These are phyloP conservation scores for Tagetes erecta DNA, from an alignment of 129 eudicot genomes.

Conservation along the genomic window DNA sequence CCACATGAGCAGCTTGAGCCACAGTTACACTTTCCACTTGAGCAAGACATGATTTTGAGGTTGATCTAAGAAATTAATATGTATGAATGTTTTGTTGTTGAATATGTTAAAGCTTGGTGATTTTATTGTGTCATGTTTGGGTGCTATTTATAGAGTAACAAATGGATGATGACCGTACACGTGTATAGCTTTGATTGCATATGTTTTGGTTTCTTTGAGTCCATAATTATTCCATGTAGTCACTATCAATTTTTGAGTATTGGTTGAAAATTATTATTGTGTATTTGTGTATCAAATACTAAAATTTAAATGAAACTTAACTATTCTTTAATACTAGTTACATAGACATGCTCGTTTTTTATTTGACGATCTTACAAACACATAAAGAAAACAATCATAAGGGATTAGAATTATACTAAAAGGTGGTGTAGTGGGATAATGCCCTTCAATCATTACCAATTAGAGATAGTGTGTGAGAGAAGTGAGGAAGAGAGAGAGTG, in stretches of 20 bases:
- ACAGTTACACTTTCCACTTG: constrained; percentile 66
- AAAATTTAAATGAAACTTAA: no score
- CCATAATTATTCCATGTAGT: constrained; percentile 26
- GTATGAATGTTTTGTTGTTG: not conserved
- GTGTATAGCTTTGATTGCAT: constrained; percentile 33
- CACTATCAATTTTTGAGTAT: constrained; percentile 7
- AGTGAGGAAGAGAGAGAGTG: no score
- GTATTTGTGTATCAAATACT: no score
- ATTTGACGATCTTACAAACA: no score
- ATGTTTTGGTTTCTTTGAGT: not conserved
- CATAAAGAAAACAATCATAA: no score
- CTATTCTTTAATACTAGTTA: no score
- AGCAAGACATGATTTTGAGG: constrained; percentile 49
- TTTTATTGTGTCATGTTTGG: constrained; percentile 23
- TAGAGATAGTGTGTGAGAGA: no score
- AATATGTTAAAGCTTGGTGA: constrained; percentile 28
- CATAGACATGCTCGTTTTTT: no score
- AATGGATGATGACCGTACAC: constrained; percentile 34
- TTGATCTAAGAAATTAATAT: constrained; percentile 6
- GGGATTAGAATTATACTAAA: no score
- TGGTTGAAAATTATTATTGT: not conserved
- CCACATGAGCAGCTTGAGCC: constrained; percentile 88
- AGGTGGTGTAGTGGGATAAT: no score
- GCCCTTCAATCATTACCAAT: no score
- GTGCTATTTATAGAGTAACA: constrained; percentile 36